phyloP scores from a whole-genome alignment of 2,329 filamentous ascomycete genomes.

The Dactylonectria macrodidyma region DNA sequence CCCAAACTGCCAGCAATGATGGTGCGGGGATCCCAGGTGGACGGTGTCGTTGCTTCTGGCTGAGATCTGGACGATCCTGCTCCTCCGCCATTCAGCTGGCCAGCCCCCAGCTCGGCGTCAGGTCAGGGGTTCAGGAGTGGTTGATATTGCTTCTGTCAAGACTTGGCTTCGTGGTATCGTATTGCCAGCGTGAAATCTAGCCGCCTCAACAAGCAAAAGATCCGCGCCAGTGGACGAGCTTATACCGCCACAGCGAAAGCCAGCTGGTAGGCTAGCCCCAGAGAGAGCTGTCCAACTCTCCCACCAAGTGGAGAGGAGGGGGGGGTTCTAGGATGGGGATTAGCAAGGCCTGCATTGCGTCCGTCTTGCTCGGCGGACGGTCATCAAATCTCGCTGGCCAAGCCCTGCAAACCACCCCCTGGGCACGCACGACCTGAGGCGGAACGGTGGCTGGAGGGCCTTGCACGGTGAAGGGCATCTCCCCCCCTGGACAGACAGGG shows the following conservation, averaged over 20 bases:
- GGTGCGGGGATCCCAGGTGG: slow-evolving; percentile 20
- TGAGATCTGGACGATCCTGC: slow-evolving; percentile 26
- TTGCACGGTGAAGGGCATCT: slow-evolving; percentile 7
- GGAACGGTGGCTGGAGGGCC: slow-evolving; percentile 26
- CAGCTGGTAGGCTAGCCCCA: slow-evolving; percentile 1
- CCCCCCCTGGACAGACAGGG: neutral
- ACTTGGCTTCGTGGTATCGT: neutral
- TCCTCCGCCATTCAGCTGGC: slow-evolving; percentile 1
- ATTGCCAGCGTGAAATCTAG: slow-evolving; percentile 4
- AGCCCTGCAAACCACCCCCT: slow-evolving; percentile 3
- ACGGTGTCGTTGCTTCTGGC: slow-evolving; percentile 13
- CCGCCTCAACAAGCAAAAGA: neutral
- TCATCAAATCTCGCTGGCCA: slow-evolving; percentile 8
- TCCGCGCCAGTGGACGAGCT: neutral
- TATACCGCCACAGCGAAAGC: slow-evolving; percentile 1
- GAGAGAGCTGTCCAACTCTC: neutral
- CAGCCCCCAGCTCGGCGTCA: slow-evolving; percentile 16
- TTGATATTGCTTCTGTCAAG: slow-evolving; percentile 16
- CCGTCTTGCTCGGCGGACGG: neutral
- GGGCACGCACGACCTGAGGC: slow-evolving; percentile 24
- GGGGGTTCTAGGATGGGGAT: neutral
- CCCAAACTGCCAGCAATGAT: neutral
- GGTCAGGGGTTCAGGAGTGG: slow-evolving; percentile 10
- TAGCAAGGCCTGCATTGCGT: neutral
- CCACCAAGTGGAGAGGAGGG: slow-evolving; percentile 1